phyloP scores from a whole-genome alignment of 495 filamentous ascomycete genomes.

The Peziza echinospora region DNA sequence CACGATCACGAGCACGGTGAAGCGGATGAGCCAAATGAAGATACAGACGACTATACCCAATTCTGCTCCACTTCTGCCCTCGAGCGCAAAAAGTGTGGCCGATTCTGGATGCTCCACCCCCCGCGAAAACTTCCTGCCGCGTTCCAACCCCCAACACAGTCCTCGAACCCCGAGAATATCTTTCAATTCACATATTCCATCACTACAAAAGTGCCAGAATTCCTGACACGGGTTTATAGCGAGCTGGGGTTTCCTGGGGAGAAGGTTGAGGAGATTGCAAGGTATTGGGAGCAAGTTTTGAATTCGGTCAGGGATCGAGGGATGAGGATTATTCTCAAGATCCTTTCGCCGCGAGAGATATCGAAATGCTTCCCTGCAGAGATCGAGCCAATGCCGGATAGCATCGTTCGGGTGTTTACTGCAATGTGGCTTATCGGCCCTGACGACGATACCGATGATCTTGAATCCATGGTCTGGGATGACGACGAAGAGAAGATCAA shows the following conservation, averaged over 20 bases:
- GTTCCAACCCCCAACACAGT: background rate
- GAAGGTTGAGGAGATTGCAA: background rate
- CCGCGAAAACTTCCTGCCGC: background rate
- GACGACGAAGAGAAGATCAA: background rate
- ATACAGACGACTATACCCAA: background rate
- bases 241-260: background rate
- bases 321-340: background rate
- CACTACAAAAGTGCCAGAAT: background rate
- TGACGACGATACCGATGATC: background rate
- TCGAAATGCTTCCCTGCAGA: background rate
- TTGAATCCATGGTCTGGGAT: background rate
- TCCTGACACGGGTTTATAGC: background rate
- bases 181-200: background rate
- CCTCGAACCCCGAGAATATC: background rate
- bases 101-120: background rate
- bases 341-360: background rate
- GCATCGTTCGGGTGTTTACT: background rate
- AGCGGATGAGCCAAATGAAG: background rate
- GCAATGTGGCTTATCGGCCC: background rate
- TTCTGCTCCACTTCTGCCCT: background rate
- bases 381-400: background rate
- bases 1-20: background rate
- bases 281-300: background rate
- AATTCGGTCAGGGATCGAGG: background rate
- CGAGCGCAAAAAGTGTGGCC: background rate